Percentiles rank a stretch among this genome's conserved stretches.
Conservation (phyloP, 1,284 basidiomycete species). For the Pseudozyma flocculosa region DNA sequence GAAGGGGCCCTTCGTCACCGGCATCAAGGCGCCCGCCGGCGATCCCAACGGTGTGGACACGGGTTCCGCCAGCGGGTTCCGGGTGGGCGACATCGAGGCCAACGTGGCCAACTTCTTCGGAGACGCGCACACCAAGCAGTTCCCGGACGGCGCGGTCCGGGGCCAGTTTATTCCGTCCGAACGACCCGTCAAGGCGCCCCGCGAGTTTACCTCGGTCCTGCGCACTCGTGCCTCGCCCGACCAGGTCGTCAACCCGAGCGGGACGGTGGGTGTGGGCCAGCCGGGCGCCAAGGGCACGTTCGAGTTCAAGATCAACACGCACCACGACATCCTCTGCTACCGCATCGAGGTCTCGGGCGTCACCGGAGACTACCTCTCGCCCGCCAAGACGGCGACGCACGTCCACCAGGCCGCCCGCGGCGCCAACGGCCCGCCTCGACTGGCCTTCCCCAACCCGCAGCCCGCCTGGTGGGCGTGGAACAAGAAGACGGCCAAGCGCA, state of each 20-base stretch:
- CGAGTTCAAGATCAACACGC: constrained; percentile 14
- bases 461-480: constrained; percentile 1
- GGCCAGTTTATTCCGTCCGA: constrained; percentile 19
- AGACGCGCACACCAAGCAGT: constrained; percentile 18
- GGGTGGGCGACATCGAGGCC: constrained; percentile 7
- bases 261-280: constrained; percentile 6
- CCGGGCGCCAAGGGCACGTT: constrained; percentile 5
- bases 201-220: constrained; percentile 8
- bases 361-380: constrained; percentile 24
- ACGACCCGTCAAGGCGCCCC: constrained; percentile 8
- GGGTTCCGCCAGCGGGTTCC: constrained; percentile 15
- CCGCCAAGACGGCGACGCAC: constrained; percentile 29
- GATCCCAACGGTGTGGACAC: constrained; percentile 14
- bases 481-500: constrained; percentile 2
- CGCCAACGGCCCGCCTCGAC: constrained; percentile 11
- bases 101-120: constrained; percentile 14
- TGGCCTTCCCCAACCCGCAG: constrained; percentile 22
- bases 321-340: constrained; percentile 24
- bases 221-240: constrained; percentile 4
- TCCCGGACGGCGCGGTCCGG: constrained; percentile 16
- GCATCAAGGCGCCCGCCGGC: constrained; percentile 11
- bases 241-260: constrained; percentile 8
- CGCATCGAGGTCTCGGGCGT: constrained; percentile 8
- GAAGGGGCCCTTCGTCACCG: constrained; percentile 58
- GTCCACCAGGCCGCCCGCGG: constrained; percentile 13